A percentile compares a stretch with the other conserved stretches of the same genome.
Conservation (phyloP, 2,329 filamentous ascomycete genomes). For the Sporothrix globosa region DNA sequence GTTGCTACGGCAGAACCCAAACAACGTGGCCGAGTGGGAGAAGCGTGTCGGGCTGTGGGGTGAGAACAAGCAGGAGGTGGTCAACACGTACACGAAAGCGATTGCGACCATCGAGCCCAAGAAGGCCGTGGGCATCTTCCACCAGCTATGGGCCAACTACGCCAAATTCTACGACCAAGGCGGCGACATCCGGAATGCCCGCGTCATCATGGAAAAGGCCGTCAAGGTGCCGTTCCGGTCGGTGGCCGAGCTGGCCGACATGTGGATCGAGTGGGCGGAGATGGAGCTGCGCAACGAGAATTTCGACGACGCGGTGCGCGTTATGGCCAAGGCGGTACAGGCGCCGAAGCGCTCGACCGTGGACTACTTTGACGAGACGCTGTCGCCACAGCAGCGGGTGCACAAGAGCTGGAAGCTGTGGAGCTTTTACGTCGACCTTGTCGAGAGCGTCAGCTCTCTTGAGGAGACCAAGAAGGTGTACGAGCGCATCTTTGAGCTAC, state of each 20-base stretch:
- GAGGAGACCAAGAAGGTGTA: slow-evolving; percentile 95
- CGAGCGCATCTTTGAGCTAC: slow-evolving; percentile 95
- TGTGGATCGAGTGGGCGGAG: slow-evolving; percentile 99
- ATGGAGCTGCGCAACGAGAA: slow-evolving; percentile 96
- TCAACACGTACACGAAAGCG: slow-evolving; percentile 91
- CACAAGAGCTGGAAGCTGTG: slow-evolving; percentile 99
- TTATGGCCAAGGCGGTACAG: slow-evolving; percentile 97
- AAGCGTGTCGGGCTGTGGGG: slow-evolving; percentile 96
- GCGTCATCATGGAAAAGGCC: slow-evolving; percentile 95
- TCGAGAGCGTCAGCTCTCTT: slow-evolving; percentile 88
- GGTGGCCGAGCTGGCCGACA: slow-evolving; percentile 93
- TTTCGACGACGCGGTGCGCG: slow-evolving; percentile 88
- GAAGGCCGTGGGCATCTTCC: slow-evolving; percentile 89
- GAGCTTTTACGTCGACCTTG: slow-evolving; percentile 98
- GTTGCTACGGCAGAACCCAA: slow-evolving; percentile 89
- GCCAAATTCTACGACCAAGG: slow-evolving; percentile 95
- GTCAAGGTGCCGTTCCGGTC: slow-evolving; percentile 98
- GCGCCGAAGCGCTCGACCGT: slow-evolving; percentile 96
- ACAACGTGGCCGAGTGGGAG: slow-evolving; percentile 96
- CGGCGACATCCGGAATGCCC: slow-evolving; percentile 79
- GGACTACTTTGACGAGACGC: slow-evolving; percentile 96
- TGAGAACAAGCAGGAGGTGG: slow-evolving; percentile 86
- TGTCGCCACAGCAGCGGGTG: slow-evolving; percentile 92
- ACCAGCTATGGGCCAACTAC: slow-evolving; percentile 95
- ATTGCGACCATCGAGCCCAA: slow-evolving; percentile 93